Base-by-base conservation (phyloP, 2,329 filamentous ascomycete species). In the Hypoxylon sp. region DNA sequence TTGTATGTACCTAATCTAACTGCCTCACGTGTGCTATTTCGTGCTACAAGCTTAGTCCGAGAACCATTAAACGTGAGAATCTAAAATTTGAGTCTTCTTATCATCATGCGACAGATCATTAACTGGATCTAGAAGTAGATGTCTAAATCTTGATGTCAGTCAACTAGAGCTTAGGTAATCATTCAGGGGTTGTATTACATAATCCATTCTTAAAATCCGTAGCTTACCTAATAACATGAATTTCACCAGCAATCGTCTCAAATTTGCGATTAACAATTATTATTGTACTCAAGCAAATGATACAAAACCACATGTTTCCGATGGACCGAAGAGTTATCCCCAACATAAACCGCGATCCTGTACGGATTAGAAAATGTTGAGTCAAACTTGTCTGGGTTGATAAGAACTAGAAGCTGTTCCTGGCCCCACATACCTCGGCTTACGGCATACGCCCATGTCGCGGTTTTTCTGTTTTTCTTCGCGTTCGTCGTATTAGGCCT, bases 381-480 rank as follows among this genome's bases (percentile, higher is more conserved):
- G 39, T 21, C 11, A 17, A 21, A 10, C 6, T 7, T 42, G 37
- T 42, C 37, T 42, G 5, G n/a, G n/a, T 42, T 42, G n/a, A 42
- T 42, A 42, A 42, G 37, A 8, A 8, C 31, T 32, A 32, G 31
- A 32, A 32, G 31, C 31, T 42, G 39, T 10, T 37, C 13, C 4
- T 8, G 46, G 24, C 24, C 46, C 46, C 46, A 50, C 46, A 27
- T 50, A 50, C 46, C 46, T 50, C 46, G 46, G 46, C 27, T 50
- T 11, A 15, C 24, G 21, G 21, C 29, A 31, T 31, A 24, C 46
- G 29, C 29, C 27, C 27, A 29, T 27, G 24, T 21, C 17, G 46
- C 24, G 19, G 6, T 48, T 48, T 48, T 27, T 27, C 24, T 27
- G 24, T 27, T 27, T 27, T 27, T 27, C 42, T 19, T 47, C 17